Evolutionary conservation across 2,329 filamentous ascomycete genomes (phyloP).

Genomic region (Colletotrichum graminicola): DNA sequence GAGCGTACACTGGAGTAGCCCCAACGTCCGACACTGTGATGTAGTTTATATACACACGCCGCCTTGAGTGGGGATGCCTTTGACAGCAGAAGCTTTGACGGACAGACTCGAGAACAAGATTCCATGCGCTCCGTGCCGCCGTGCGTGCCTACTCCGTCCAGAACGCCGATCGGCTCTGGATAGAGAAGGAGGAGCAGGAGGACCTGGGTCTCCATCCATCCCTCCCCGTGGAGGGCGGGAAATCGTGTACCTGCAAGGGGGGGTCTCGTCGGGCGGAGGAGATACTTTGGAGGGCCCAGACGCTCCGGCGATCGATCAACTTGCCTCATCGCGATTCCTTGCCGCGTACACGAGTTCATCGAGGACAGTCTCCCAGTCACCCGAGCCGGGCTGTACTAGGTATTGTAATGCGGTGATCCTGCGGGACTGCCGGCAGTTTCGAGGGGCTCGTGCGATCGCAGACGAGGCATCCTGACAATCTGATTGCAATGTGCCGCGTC

Average conservation of each 20-base stretch:
- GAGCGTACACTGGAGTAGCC: not conserved
- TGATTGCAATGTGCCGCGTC: not conserved
- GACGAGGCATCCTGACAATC: not conserved
- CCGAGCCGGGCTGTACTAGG: not conserved
- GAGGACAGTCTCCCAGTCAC: not conserved
- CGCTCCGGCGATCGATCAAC: not conserved
- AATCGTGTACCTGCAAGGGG: not conserved
- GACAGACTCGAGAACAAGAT: not conserved
- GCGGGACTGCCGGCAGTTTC: not conserved
- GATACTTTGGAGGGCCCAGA: not conserved
- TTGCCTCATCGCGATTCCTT: not conserved
- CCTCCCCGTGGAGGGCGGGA: not conserved
- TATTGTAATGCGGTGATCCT: not conserved
- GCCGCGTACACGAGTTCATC: not conserved
- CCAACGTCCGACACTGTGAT: not conserved
- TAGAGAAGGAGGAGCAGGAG: not conserved
- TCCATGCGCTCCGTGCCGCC: conserved; percentile 6
- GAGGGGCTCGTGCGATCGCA: not conserved
- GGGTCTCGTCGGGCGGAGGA: not conserved
- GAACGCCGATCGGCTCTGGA: not conserved
- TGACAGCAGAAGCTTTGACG: not conserved
- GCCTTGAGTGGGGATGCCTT: conserved; percentile 7
- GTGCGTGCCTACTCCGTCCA: not conserved
- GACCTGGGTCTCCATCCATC: not conserved
- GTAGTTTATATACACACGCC: not conserved